Conservation (phyloP, 768 basidiomycete species). For the Baorangia bicolor region DNA sequence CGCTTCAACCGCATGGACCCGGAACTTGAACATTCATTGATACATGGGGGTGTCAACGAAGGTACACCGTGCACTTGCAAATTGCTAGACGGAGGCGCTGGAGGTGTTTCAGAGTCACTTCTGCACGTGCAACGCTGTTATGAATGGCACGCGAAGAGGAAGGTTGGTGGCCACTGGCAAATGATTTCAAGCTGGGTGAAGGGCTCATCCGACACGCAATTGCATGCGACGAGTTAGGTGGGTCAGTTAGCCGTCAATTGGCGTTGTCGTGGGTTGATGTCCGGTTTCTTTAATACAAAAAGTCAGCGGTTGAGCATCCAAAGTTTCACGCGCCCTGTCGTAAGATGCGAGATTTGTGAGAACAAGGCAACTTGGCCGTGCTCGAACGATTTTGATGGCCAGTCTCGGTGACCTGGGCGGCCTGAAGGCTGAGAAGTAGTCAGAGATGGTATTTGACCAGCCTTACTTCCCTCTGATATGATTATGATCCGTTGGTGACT, state of each 20-base stretch:
- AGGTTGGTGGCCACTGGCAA: not conserved
- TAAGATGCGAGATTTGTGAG: constrained; percentile 1
- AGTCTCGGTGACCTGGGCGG: not conserved
- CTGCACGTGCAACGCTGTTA: too few species aligned
- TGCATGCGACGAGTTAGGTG: not conserved
- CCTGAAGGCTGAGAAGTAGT: not conserved
- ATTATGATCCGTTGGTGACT: not conserved
- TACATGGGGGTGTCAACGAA: not conserved
- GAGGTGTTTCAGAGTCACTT: not conserved
- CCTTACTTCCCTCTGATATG: not conserved
- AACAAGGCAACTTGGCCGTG: not conserved
- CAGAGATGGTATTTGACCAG: not conserved
- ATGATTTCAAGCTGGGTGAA: not conserved
- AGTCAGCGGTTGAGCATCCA: too few species aligned
- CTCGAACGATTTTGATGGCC: not conserved
- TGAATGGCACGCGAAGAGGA: not conserved
- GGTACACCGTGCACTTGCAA: not conserved
- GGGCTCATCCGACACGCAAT: not conserved
- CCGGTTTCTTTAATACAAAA: not conserved
- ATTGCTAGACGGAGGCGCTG: not conserved
- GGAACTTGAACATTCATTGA: not conserved
- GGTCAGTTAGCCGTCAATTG: not conserved
- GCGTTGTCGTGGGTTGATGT: not conserved
- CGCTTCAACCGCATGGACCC: not conserved
- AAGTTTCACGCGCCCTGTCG: not conserved